Base-by-base conservation (phyloP, 2,329 filamentous ascomycete genomes). In the Paramyrothecium sp. region DNA sequence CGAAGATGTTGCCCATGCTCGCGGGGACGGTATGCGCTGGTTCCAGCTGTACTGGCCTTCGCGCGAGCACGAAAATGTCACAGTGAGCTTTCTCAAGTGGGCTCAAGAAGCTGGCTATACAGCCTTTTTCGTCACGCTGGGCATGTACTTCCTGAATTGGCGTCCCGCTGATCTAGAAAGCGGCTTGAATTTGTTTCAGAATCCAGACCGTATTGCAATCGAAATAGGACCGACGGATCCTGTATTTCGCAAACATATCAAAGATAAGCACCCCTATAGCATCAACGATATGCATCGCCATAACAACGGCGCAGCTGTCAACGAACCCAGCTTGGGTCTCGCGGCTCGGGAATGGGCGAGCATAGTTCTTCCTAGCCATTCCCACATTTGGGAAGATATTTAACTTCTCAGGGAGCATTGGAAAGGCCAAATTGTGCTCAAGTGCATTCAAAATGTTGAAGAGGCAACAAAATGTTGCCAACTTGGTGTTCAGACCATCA, bases 41-140 rank as follows among this genome's bases (percentile, higher is more conserved):
- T 90, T 80, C 67, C 88, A 90, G 69, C 78, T 90, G 0, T 90
- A 90, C 72, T 89, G 87, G 87, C 87, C 87, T 0, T 52, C 56
- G 38, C 59, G 62, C 13, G 72, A 78, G 51, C 79, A 83, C 55
- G 79, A 89, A 56, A 79, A 84, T 17, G 75, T 89, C 58, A 89
- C 87, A 0, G 71, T 79, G 0, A 87, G 82, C 1, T 70, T 90
- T 10, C 75, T 90, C 3, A 65, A 71, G 2, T 78, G 86, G 1
- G 87, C 86, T 0, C 82, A 82, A 64, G 75, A 71, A 0, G 79
- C 76, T 38, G 87, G 86, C 0, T 90, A 80, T 69, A 78, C 76
- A 30, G 85, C 84, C 2, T 74, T 90, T 1, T 81, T 90, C 11
- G 84, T 90, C 0, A 90, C 88, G 0, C 75, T 89, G 1, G 88